Percentiles rank a stretch among this genome's conserved stretches.
These are phyloP conservation scores for Fusarium sp. DNA, from an alignment of 2,329 filamentous ascomycete species.

Conservation along the genomic window DNA sequence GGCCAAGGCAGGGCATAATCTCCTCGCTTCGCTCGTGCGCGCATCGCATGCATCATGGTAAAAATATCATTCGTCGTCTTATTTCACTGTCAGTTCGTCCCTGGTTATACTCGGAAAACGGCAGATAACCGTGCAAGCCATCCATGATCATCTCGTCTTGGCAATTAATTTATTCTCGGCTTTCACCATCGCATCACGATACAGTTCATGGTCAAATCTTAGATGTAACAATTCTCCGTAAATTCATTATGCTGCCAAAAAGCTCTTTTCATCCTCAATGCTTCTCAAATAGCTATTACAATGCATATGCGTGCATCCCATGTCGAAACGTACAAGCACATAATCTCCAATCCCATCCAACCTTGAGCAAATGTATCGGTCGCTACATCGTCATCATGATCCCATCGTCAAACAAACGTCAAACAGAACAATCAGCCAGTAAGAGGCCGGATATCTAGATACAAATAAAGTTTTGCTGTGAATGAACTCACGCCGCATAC, in stretches of 20 bases:
- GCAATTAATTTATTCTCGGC: neutral
- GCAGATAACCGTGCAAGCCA: neutral
- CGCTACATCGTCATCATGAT: constrained; percentile 41
- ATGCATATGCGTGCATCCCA: constrained; percentile 31
- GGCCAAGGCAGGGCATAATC: constrained; percentile 5
- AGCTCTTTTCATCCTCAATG: neutral
- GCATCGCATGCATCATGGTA: constrained; percentile 7
- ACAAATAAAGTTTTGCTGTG: constrained; percentile 1
- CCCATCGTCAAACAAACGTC: constrained; percentile 18
- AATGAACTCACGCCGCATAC: constrained; percentile 3
- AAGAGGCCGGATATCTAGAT: constrained; percentile 35
- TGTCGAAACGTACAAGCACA: constrained; percentile 39
- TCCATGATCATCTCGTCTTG: neutral
- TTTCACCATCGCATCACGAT: neutral
- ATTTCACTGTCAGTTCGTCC: constrained; percentile 10
- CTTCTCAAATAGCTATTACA: constrained; percentile 15
- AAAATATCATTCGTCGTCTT: constrained; percentile 10
- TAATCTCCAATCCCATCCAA: constrained; percentile 27
- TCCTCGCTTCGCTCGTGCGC: neutral
- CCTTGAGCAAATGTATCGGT: constrained; percentile 31
- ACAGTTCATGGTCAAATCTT: neutral
- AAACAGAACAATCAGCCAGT: constrained; percentile 24
- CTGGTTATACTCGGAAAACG: constrained; percentile 8
- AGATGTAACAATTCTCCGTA: constrained; percentile 12
- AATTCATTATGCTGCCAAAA: constrained; percentile 7